Evolutionary conservation across 352 stramenopile species (phyloP), one percentile per base, ranked within the genome.

Genomic region (Phytophthora quininea): DNA sequence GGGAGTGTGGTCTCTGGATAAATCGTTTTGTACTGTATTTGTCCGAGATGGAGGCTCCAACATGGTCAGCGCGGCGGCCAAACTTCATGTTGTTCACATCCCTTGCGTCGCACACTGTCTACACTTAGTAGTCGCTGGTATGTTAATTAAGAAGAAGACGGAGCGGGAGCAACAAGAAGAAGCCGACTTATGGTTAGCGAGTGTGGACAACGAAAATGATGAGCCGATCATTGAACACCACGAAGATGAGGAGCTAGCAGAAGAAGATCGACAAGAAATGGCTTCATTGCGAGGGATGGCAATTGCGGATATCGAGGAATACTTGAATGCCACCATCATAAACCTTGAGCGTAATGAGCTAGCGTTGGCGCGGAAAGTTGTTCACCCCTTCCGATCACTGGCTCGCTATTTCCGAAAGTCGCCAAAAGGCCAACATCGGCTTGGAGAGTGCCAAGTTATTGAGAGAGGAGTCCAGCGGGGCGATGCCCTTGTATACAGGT

Each of bases 351-450:
- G 49, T 0, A 57, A 58, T 46, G 46, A 71, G 10, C 12, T 53
- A 4, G 45, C 53, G n/a, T 31, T 43, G 2, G 55, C 62, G 29
- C 50, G 55, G 6, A n/a, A 10, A 10, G 10, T 66, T 60, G 37
- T 66, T 10, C 63, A 66, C 9, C 49, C 3, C 15, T 71, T 66
- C 35, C 63, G 51, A 0, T 65, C 63, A 12, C 33, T 65, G 14
- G 56, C 63, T 11, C 19, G 9, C 1, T 66, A 71, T 38, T 71
- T 71, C 10, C 40, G 56, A 49, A 71, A 66, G 14, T 66, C 63
- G 2, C 50, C 50, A 3, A 71, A 71, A 30, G 63, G 40, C 1
- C 30, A 63, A 9, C 40, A 62, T 46, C 52, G 60, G 10, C 53
- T 62, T 14, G 27, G 1, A 2, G 31, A 29, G 11, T 37, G 7